Evolutionary conservation across 495 filamentous ascomycete genomes (phyloP), one percentile per base, ranked within the genome.

Genomic region (Daldinia grandis): DNA sequence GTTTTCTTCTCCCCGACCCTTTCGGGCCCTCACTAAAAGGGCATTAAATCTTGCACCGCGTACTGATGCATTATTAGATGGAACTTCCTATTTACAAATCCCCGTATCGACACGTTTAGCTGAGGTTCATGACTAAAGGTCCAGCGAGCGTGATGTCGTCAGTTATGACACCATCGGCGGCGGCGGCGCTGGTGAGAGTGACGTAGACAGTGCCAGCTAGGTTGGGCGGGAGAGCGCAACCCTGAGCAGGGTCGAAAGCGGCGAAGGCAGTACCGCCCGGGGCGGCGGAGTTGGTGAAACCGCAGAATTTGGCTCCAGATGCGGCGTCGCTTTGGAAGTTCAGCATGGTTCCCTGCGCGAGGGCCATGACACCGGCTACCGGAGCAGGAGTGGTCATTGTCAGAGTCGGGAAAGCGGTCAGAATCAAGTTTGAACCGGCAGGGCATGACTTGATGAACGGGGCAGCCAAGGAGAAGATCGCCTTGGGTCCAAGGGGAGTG

Each of bases 381-480:
- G 76, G 66, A 37, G 78, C 79, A 33, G 85, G 79, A 50, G 77
- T 78, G 42, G 81, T 78, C 73, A 89, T 81, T 51, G 81, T 76
- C 40, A 90, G 82, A 15, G 84, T 76, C 3, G 88, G 86, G 84
- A 89, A 88, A 17, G 87, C 78, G 6, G 76, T 81, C 35, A 90
- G 77, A 66, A 82, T 80, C n/a, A 90, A 80, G 74, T 85, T 84
- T 71, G 81, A 83, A 57, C 85, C 87, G 15, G 76, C 76, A 7
- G 88, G 88, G 81, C 88, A 90, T 42, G 81, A 83, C 51, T 71
- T 62, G 78, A 90, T 89, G 81, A 90, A 90, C 33, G 83, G 81
- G n/a, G 87, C 84, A 60, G 87, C 88, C 55, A 90, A 81, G 14
- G 88, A 88, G 78, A 89, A 89, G 74, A 90, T 82, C 51, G 83